Percentiles rank a stretch among this genome's conserved stretches.
phyloP scores from a whole-genome alignment of 2,329 filamentous ascomycete genomes.

The Rhinocladiella mackenziei region DNA sequence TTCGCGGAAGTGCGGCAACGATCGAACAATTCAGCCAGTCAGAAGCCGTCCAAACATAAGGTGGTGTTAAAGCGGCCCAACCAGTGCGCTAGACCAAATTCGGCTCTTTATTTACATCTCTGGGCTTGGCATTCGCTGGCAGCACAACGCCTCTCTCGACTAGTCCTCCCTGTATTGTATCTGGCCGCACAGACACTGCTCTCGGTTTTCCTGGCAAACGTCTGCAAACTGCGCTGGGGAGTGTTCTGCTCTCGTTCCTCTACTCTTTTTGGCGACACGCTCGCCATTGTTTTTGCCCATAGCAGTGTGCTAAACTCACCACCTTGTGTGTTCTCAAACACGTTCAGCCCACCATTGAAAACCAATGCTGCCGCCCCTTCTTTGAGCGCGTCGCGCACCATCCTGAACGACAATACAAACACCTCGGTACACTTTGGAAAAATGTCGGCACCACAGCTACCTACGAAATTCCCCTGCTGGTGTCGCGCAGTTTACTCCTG shows the following conservation, averaged over 20 bases:
- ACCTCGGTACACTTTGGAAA: not conserved
- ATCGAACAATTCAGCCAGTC: not conserved
- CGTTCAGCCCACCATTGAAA: slow-evolving; percentile 2
- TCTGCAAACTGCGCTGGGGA: not conserved
- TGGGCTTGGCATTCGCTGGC: slow-evolving; percentile 3
- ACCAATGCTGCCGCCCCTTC: slow-evolving; percentile 12
- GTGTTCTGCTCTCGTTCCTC: not conserved
- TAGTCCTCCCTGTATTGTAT: too few species aligned
- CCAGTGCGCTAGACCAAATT: not conserved
- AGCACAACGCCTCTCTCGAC: too few species aligned
- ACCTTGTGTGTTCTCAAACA: slow-evolving; percentile 2
- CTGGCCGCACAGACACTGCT: not conserved
- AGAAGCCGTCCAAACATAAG: not conserved
- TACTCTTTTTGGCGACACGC: not conserved
- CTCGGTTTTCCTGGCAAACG: not conserved
- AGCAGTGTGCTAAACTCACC: not conserved
- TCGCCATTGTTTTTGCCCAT: not conserved
- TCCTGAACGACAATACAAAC: not conserved
- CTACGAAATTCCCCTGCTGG: slow-evolving; percentile 83
- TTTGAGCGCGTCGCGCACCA: slow-evolving; percentile 4
- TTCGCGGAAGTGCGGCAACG: not conserved
- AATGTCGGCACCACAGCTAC: slow-evolving; percentile 51
- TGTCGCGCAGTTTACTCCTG: slow-evolving; percentile 87
- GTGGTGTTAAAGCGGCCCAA: not conserved
- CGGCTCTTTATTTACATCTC: slow-evolving; percentile 14